Percentiles rank a stretch among this genome's conserved stretches.
These are phyloP conservation scores for Saposhnikovia divaricata DNA, from an alignment of 129 eudicot genomes.

Conservation along the genomic window DNA sequence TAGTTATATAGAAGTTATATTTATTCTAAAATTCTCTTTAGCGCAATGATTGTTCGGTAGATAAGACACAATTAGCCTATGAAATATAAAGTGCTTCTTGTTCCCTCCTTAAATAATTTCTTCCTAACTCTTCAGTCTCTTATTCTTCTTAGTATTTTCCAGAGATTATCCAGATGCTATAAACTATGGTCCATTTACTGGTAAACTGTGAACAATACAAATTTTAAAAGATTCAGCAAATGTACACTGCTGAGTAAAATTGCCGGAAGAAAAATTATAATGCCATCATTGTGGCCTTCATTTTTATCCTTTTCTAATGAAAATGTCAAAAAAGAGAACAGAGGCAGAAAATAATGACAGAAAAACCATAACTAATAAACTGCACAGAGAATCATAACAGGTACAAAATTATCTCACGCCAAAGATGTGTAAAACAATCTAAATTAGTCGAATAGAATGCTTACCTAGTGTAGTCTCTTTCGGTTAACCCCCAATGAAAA, in stretches of 20 bases:
- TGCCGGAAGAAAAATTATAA: neutral
- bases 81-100: neutral
- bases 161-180: neutral
- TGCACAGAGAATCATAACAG: neutral
- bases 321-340: neutral
- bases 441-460: too few relatives aligned
- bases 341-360: neutral
- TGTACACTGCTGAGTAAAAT: neutral
- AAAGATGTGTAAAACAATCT: too few relatives aligned
- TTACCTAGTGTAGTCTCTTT: too few relatives aligned
- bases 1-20: neutral
- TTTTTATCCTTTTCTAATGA: neutral
- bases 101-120: neutral
- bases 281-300: neutral
- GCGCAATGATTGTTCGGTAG: neutral
- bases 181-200: neutral
- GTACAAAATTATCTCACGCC: too few relatives aligned
- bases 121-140: neutral
- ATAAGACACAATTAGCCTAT: neutral
- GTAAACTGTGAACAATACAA: neutral
- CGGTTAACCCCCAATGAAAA: too few relatives aligned
- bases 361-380: neutral
- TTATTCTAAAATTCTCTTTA: neutral
- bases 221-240: neutral
- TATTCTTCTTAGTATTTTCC: neutral